Base-by-base conservation (phyloP, 805 yeast genomes). In the Lipomyces sp. region DNA sequence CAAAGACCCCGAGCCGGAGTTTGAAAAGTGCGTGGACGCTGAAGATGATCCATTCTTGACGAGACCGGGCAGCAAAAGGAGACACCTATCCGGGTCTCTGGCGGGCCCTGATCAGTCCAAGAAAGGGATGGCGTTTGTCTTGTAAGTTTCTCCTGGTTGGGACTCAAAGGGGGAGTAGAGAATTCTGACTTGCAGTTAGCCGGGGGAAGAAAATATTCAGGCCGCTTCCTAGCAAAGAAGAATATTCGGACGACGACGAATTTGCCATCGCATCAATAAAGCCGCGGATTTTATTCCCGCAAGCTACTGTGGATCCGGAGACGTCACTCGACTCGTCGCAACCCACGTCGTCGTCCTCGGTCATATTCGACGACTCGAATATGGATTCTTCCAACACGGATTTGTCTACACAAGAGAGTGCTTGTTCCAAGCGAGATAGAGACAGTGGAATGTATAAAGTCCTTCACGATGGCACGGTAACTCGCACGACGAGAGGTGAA, bases 111-210 rank as follows among this genome's bases (percentile, higher is more conserved):
- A 53, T 32, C 59, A 53, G n/a, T 39, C 61, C 24, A 63, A 66
- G 48, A 65, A 67, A 53, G 70, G 70, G 15, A 67, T 67, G 70
- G 54, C 55, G 55, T 67, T 67, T 53, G 70, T 67, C 1, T 67
- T 67, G 67, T 64, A 64, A 64, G 67, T 57, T 6, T 4, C 39
- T n/a, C n/a, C n/a, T 8, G 30, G n/a, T 24, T 1, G 8, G 7
- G 10, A 0, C 6, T 42, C n/a, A 18, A 6, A 42, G 18, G 18
- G 24, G n/a, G 18, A 42, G 0, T 13, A 15, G 11, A 13, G 11
- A 15, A 3, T n/a, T 6, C 10, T 24, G 34, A 13, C 33, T 33
- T 11, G 13, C 13, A n/a, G 18, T 24, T 24, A 62, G 65, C 51
- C 66, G 71, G 11, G 71, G 71, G 29, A 67, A 67, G 60, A 62